Base-by-base conservation (phyloP, 2,329 filamentous ascomycete species). In the Penicillium crustosum region DNA sequence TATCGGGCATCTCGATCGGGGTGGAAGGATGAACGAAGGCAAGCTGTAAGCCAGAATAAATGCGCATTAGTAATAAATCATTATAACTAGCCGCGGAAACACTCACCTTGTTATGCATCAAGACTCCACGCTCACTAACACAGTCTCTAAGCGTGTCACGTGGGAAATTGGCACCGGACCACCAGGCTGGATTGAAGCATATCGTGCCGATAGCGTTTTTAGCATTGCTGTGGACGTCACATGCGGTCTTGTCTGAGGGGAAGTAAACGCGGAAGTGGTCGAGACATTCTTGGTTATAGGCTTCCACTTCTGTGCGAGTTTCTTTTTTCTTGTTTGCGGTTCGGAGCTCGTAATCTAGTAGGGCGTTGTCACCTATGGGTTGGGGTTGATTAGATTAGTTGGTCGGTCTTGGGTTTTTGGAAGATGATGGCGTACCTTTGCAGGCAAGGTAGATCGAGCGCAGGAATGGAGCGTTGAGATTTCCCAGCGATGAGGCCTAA, bases 71-170 rank as follows among this genome's bases (percentile, higher is more conserved):
- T 33, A 35, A 9, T 5, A 19, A 17, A 3, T 27, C 8, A 15
- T 5, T 47, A 1, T 17, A 33, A 15, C 6, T 3, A 12, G 39
- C 17, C 6, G 9, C 4, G 2, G 5, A 13, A 21, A 78, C 7
- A 21, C 86, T 77, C 63, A 91, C 80, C 78, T 99, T 99, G 76
- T 86, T 95, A 75, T 99, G 94, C 79, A 95, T 90, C 61, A 99
- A 78, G 23, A 97, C 90, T 3, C 76, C 65, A 36, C 93, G 81
- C 25, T 79, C 83, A 62, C 89, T 95, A 62, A 86, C 79, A 70
- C 89, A 92, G 71, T 97, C 91, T 51, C 87, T 84, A 67, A 97
- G 78, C 31, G 90, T 78, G 41, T 84, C 75, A 42, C 80, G 82
- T 4, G 93, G 93, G 67, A 97, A 97, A 0, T 78, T 83, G 2